Base-by-base conservation (phyloP, 805 yeast species). In the Candida pini region DNA sequence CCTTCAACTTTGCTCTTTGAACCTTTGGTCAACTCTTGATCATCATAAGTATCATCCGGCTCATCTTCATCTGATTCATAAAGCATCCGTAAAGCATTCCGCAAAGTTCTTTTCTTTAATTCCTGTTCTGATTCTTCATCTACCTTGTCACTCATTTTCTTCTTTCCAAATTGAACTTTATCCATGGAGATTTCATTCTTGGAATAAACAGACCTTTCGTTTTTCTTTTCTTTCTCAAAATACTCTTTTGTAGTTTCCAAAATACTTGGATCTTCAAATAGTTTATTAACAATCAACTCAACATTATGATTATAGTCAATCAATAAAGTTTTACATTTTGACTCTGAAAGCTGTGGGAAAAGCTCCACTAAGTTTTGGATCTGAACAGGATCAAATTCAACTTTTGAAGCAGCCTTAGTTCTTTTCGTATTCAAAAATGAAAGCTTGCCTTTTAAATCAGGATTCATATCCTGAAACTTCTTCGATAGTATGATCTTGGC, bases 1-100 rank as follows among this genome's bases (percentile, higher is more conserved):
- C 29, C 33, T 3, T 23, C 23, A 3, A 26, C 35, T 9, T 30
- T 30, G 2, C 22, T 9, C 12, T 20, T 27, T 2, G 39, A 26
- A 3, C 53, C 49, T 6, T 55, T 50, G 0, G 72, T 64, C 27
- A 58, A 47, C 35, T 71, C 77, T 36, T 69, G 70, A 27, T 76
- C 86, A 38, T 70, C 76, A 49, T 79, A 74, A 0, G 89, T 79
- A 45, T 84, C 95, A 51, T 86, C 96, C 3, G 81, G 78, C 47
- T 86, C 95, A 54, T 85, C 95, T 44, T 86, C 95, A 48, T 85
- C 90, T 6, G 76, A 69, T 28, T 81, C 81, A 45, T 82, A 81
- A 41, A 84, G 60, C 41, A 82, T 54, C 28, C 76, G 62, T 42
- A 83, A 56, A 1, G 89, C 88, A 33, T 49, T 47, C 0, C 69